Evolutionary conservation across 805 yeast species (phyloP), one percentile per base, ranked within the genome.

Genomic region (Lachancea thermotolerans): DNA sequence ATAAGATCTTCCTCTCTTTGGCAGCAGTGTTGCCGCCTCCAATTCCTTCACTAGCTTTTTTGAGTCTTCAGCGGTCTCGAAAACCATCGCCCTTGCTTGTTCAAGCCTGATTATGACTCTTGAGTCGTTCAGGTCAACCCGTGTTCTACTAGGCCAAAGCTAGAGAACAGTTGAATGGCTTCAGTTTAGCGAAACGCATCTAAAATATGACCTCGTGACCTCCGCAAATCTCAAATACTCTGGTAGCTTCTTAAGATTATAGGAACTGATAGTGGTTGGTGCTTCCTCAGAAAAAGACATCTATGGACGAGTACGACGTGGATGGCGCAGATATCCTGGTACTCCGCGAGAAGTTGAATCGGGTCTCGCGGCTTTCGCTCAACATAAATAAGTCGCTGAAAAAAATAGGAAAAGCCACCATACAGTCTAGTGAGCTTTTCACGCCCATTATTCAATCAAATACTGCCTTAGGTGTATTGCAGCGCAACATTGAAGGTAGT

Each of bases 311-410:
- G 7, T 57, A 79, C 25, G 90, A 83, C 55, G 69, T 80, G 2
- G 90, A 85, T 56, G 91, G 83, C 59, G 89, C 90, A 2, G 96
- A 88, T 54, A 81, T 87, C 30, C 81, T 87, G 2, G 89, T 89
- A 4, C 72, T 89, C 29, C 84, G 86, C 42, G 93, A 85, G 56
- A 81, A 84, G 44, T 70, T 90, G 30, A 64, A 71, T 40, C 74
- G 78, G 44, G 77, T 87, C 2, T 74, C 75, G 34, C 71, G 69
- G 15, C 64, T 87, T 35, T 75, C 88, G 9, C 57, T 63, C 1
- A 65, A 74, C 37, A 80, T 89, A 45, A 69, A 77, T 10, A 64
- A 66, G 25, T 79, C 87, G 2, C 68, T 87, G 35, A 68, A 62
- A 28, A 69, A 67, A 40, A 74, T 89, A 44, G 56, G 59, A 1